Percentiles rank a stretch among this genome's conserved stretches.
These are phyloP conservation scores for Entrophospora sp. DNA, from an alignment of 192 early-diverging fungal species.

Conservation along the genomic window DNA sequence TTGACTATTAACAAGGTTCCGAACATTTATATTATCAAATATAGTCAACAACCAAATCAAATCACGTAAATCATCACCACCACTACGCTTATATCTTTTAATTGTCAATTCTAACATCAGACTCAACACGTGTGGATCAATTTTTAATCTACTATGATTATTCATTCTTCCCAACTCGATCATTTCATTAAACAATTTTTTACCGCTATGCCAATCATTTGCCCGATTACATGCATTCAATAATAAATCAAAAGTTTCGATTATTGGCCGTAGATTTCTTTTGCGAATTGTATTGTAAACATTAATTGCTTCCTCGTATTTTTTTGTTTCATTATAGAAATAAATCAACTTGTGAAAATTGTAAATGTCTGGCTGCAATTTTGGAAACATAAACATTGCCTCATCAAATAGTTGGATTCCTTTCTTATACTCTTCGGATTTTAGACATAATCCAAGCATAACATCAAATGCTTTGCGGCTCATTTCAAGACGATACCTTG, in stretches of 20 bases:
- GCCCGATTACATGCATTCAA: not conserved
- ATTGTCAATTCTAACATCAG: not conserved
- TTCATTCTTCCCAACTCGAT: not conserved
- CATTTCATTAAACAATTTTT: not conserved
- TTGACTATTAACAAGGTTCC: not conserved
- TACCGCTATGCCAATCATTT: not conserved
- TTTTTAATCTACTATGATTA: not conserved
- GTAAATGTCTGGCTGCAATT: not conserved
- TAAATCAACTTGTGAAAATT: slow-evolving; percentile 5
- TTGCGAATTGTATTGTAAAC: not conserved
- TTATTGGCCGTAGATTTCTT: not conserved
- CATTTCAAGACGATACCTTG: too few relatives aligned
- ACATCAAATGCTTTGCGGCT: slow-evolving; percentile 1
- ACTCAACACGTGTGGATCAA: slow-evolving; percentile 1
- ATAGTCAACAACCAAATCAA: not conserved
- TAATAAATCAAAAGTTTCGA: not conserved
- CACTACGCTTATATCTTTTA: too few relatives aligned
- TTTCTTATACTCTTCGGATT: not conserved
- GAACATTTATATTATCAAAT: not conserved
- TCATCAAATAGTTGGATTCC: not conserved
- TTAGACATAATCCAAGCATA: slow-evolving; percentile 1
- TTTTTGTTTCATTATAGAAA: not conserved
- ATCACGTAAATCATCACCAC: not conserved
- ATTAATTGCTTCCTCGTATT: not conserved
- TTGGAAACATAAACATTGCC: not conserved